A percentile compares a stretch with the other conserved stretches of the same genome.
Conservation (phyloP, 495 filamentous ascomycete genomes). For the Pseudevernia furfuracea region DNA sequence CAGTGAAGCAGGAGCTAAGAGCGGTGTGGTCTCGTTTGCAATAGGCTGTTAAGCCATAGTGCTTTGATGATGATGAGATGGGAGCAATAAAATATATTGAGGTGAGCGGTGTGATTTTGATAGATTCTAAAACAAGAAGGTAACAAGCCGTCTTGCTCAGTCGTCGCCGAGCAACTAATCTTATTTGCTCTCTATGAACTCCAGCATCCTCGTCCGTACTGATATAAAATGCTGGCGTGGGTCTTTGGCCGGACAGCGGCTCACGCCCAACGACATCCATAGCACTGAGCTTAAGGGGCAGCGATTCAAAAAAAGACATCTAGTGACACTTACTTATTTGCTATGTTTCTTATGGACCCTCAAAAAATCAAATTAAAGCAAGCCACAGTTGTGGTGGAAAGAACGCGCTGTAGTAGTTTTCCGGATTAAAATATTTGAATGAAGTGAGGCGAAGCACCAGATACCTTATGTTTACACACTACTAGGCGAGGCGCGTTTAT, state of each 20-base stretch:
- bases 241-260: neutral
- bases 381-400: neutral
- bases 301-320: neutral
- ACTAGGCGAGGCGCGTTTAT: neutral
- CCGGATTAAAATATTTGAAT: neutral
- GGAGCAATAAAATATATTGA: neutral
- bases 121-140: neutral
- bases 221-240: too few species aligned
- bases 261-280: neutral
- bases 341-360: neutral
- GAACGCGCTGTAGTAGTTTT: neutral
- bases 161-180: conserved; percentile 1
- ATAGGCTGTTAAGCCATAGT: neutral
- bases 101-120: neutral
- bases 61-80: neutral
- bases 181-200: neutral
- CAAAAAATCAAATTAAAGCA: neutral
- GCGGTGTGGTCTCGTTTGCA: neutral
- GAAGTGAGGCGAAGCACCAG: neutral
- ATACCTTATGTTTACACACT: neutral
- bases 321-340: neutral
- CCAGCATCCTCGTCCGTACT: neutral
- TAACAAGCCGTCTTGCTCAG: neutral
- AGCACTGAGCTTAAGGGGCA: neutral
- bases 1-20: neutral